Evolutionary conservation across 176 grass and related monocot species (phyloP).

Genomic region (Cymbopogon citratus): DNA sequence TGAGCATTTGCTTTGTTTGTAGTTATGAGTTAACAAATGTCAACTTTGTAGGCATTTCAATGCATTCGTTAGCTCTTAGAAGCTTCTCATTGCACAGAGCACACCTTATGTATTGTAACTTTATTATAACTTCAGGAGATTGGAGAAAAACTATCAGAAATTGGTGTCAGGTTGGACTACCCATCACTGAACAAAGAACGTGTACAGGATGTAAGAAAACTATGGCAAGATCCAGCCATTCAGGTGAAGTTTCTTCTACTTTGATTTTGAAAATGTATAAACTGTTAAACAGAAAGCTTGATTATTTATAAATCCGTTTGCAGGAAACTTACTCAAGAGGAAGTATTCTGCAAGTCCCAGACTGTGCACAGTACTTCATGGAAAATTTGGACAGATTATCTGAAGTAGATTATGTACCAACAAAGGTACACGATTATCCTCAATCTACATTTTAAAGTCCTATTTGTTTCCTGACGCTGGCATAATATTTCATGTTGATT

Average conservation of each 20-base stretch:
- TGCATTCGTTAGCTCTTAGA: neutral
- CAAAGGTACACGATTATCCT: slow-evolving; percentile 52
- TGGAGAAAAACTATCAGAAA: slow-evolving; percentile 73
- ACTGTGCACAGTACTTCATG: slow-evolving; percentile 99
- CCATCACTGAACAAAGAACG: slow-evolving; percentile 66
- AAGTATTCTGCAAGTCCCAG: slow-evolving; percentile 88
- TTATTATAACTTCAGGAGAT: slow-evolving; percentile 44
- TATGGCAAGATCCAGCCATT: slow-evolving; percentile 90
- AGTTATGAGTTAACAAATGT: neutral
- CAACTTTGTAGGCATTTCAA: neutral
- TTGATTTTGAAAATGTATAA: slow-evolving; percentile 1
- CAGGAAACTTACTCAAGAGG: slow-evolving; percentile 85
- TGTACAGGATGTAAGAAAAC: slow-evolving; percentile 48
- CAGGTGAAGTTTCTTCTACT: slow-evolving; percentile 41
- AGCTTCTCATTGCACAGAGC: neutral
- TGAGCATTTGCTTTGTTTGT: neutral
- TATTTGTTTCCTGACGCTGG: neutral
- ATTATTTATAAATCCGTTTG: slow-evolving; percentile 14
- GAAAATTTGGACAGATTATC: slow-evolving; percentile 78
- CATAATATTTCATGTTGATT: neutral
- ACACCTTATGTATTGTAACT: neutral
- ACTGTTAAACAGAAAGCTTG: neutral
- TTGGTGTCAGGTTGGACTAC: slow-evolving; percentile 64
- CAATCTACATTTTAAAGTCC: neutral
- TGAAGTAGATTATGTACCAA: slow-evolving; percentile 76